Evolutionary conservation across 345 rosid genomes (phyloP), one percentile per base, ranked within the genome.

Genomic region (Trapa incisa): DNA sequence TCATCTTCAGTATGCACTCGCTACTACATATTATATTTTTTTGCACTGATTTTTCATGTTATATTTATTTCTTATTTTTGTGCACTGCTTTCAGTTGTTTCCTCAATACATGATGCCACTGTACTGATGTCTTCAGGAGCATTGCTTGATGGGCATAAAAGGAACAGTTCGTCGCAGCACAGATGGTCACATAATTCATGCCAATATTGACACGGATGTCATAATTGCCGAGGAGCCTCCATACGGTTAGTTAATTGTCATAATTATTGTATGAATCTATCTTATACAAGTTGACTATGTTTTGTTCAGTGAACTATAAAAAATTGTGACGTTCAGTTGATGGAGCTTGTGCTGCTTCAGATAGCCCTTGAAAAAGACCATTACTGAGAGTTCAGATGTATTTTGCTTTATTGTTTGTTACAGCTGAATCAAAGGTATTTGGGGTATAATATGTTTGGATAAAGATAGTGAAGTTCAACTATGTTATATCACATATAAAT

Each of bases 141-240:
- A 94, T 71, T 94, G 97, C 84, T 80, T 94, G 86, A 91, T 94
- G 99, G 99, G 99, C 70, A 94, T 91, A 73, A 94, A 87, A 77
- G 99, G 99, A 77, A 91, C 99, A 14, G 99, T 94, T 66, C 86
- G 97, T 22, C 99, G 97, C 72, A 91, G 97, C 77, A 89, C 96
- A 47, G 97, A 94, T 53, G 99, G 99, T 69, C 99, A 91, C 74
- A 94, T 94, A 71, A 94, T 94, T 75, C 99, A 91, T 63, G 97
- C 99, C 70, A 94, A 94, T 79, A 94, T 94, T 56, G 99, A 94
- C 71, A 91, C 99, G 12, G 99, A 94, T 72, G 99, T 94, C 52
- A 94, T 94, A 61, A 94, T 94, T 80, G 96, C 99, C 5, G 96
- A 94, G 79, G 99, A 94, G 75, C 99, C 97, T 61, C 86, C 91